These are phyloP conservation scores for Ophiorrhiza pumila DNA, from an alignment of 257 asterid genomes.

Conservation along the genomic window DNA sequence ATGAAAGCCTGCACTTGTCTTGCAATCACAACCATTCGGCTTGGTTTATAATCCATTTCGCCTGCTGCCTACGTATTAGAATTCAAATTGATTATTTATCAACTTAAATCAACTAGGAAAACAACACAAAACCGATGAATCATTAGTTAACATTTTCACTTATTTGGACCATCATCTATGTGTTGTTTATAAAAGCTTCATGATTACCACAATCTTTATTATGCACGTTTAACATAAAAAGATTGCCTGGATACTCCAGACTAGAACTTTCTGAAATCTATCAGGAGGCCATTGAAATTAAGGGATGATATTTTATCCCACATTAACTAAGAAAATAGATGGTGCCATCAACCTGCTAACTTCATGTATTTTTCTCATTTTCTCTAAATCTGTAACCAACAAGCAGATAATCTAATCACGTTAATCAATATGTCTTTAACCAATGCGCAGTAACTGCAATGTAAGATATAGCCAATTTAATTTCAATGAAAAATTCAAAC, in stretches of 20 bases:
- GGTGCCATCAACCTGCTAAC: neutral
- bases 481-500: neutral
- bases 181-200: neutral
- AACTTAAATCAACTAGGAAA: constrained; percentile 6
- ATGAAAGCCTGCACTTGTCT: constrained; percentile 89
- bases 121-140: neutral
- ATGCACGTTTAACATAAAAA: neutral
- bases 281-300: neutral
- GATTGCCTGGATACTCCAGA: neutral
- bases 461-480: neutral
- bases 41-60: constrained; percentile 84
- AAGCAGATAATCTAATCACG: neutral
- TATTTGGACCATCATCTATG: neutral
- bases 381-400: neutral
- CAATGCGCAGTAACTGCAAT: neutral
- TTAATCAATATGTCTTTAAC: neutral
- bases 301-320: neutral
- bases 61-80: constrained; percentile 70
- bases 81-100: constrained; percentile 18
- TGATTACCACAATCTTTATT: neutral
- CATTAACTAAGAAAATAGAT: neutral
- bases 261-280: neutral
- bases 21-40: constrained; percentile 80
- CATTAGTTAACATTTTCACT: neutral
- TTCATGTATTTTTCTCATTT: neutral